Conservation (phyloP, 371 early-diverging fungal species). For the Lichtheimia ramosa region DNA sequence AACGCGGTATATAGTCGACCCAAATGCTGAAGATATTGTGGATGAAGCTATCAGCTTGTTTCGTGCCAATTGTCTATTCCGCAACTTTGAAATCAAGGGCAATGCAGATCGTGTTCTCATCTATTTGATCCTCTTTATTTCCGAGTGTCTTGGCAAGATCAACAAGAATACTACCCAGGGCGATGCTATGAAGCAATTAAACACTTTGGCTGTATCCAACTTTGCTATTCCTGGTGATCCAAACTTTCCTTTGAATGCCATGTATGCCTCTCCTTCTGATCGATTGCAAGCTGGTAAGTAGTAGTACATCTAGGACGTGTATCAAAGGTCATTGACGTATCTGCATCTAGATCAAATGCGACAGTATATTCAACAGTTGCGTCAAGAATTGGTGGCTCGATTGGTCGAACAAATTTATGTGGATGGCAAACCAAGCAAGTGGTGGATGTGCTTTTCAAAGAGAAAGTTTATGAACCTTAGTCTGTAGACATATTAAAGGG, state of each 20-base stretch:
- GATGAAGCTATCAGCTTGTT: constrained; percentile 93
- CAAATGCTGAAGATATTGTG: constrained; percentile 79
- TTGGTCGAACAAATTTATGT: constrained; percentile 79
- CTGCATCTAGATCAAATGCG: constrained; percentile 68
- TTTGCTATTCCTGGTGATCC: constrained; percentile 95
- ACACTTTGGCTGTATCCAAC: constrained; percentile 82
- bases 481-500: constrained; percentile 7
- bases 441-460: constrained; percentile 98
- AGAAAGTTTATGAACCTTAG: constrained; percentile 94
- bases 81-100: constrained; percentile 98
- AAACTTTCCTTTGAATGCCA: constrained; percentile 85
- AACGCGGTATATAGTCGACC: constrained; percentile 51
- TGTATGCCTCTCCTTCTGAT: constrained; percentile 79
- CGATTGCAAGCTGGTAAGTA: constrained; percentile 74
- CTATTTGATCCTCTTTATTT: constrained; percentile 91
- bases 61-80: constrained; percentile 95
- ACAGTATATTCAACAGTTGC: constrained; percentile 86
- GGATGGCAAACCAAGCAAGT: constrained; percentile 87
- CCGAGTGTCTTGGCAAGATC: constrained; percentile 79
- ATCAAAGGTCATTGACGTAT: neutral
- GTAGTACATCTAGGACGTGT: neutral
- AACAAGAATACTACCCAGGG: constrained; percentile 61
- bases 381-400: constrained; percentile 84
- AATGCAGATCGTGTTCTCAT: constrained; percentile 90
- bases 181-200: constrained; percentile 76